Evolutionary conservation across 306 rosid species (phyloP).

Genomic region (Vigna hirtella): DNA sequence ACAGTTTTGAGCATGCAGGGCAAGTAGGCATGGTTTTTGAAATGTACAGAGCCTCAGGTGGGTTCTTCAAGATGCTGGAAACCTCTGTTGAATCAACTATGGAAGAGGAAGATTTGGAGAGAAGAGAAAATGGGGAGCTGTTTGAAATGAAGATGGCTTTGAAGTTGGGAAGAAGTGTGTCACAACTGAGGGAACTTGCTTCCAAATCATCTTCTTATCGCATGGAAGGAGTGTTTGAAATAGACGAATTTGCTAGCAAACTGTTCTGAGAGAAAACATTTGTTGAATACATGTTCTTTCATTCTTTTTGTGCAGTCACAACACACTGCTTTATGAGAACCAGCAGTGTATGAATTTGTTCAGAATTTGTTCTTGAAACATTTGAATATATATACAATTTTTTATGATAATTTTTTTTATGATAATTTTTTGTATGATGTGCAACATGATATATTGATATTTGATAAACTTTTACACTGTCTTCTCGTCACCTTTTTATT

Average conservation of each 20-base stretch:
- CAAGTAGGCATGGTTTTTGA: constrained; percentile 84
- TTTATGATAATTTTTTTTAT: too few species aligned
- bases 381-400: not conserved
- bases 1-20: constrained; percentile 67
- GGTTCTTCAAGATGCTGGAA: constrained; percentile 60
- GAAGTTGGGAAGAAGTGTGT: constrained; percentile 70
- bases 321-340: not conserved
- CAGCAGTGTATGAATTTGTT: not conserved
- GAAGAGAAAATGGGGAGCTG: constrained; percentile 68
- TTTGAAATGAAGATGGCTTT: constrained; percentile 71
- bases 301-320: constrained; percentile 35
- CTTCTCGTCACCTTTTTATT: too few species aligned
- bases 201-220: constrained; percentile 57
- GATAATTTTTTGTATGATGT: too few species aligned
- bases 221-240: constrained; percentile 40
- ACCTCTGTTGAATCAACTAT: constrained; percentile 55
- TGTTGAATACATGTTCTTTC: not conserved
- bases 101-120: constrained; percentile 58
- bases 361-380: not conserved
- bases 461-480: too few species aligned
- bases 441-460: too few species aligned
- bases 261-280: constrained; percentile 27
- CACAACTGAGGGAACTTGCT: constrained; percentile 60
- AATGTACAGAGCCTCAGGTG: constrained; percentile 67
- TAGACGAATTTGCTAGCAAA: constrained; percentile 68